phyloP scores from a whole-genome alignment of 208 protist genomes.

The Wallacemonas rigidus region DNA sequence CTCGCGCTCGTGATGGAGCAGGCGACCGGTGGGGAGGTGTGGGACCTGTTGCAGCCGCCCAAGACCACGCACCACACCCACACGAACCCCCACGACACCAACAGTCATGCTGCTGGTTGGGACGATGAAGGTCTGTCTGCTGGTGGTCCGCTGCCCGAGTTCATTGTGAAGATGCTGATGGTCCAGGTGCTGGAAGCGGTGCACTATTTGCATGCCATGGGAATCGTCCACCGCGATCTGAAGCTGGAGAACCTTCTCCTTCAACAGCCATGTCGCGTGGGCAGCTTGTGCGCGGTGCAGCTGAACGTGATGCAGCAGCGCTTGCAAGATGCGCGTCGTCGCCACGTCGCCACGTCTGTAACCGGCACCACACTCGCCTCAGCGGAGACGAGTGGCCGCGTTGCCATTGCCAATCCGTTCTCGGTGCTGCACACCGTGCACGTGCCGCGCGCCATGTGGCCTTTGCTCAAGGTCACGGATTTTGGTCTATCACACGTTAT shows the following conservation, averaged over 20 bases:
- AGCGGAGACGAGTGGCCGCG: not conserved
- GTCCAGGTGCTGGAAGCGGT: constrained; percentile 65
- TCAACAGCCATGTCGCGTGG: constrained; percentile 47
- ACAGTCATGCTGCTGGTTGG: not conserved
- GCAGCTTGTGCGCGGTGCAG: constrained; percentile 39
- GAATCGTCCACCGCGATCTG: constrained; percentile 99
- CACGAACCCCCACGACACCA: constrained; percentile 16
- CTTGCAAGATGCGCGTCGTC: constrained; percentile 19
- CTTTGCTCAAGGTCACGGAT: constrained; percentile 71
- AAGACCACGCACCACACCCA: constrained; percentile 18
- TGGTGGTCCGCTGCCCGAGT: constrained; percentile 60
- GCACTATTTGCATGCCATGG: constrained; percentile 91
- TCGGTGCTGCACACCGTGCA: constrained; percentile 54
- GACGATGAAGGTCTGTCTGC: constrained; percentile 20
- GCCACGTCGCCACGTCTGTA: not conserved
- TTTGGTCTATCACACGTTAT: constrained; percentile 67
- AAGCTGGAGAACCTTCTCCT: constrained; percentile 99
- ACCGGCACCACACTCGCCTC: too few species aligned
- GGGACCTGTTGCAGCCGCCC: constrained; percentile 48
- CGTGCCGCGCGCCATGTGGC: constrained; percentile 46
- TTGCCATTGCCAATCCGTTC: constrained; percentile 45
- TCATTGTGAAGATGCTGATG: constrained; percentile 61
- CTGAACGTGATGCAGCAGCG: constrained; percentile 40
- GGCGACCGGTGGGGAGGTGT: constrained; percentile 64
- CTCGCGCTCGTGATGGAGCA: constrained; percentile 80